phyloP scores from a whole-genome alignment of 1,139 yeast species.

The Geotrichum candidum region DNA sequence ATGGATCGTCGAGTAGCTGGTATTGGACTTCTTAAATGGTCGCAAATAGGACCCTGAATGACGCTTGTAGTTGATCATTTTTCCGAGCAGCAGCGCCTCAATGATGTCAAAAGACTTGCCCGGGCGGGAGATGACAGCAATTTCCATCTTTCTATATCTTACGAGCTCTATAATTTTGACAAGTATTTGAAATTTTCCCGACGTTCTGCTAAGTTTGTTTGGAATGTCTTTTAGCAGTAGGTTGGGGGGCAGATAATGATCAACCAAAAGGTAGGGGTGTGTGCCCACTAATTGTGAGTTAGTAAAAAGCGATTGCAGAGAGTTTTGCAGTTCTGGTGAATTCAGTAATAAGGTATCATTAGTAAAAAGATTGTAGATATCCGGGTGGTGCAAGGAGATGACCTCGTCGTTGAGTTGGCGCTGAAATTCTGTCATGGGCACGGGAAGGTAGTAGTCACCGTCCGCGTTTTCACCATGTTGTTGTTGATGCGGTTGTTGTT shows the following conservation, averaged over 20 bases:
- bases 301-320: slow-evolving; percentile 59
- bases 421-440: slow-evolving; percentile 85
- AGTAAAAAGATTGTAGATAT: slow-evolving; percentile 75
- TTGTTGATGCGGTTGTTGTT: not conserved
- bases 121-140: slow-evolving; percentile 50
- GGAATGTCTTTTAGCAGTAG: slow-evolving; percentile 74
- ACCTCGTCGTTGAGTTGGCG: slow-evolving; percentile 90
- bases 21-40: slow-evolving; percentile 19
- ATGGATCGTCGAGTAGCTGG: slow-evolving; percentile 30
- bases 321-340: slow-evolving; percentile 44
- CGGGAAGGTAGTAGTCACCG: slow-evolving; percentile 75
- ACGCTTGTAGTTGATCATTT: slow-evolving; percentile 57
- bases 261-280: slow-evolving; percentile 82
- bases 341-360: slow-evolving; percentile 27
- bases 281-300: slow-evolving; percentile 77
- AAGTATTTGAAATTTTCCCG: slow-evolving; percentile 77
- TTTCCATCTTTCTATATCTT: slow-evolving; percentile 39
- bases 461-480: slow-evolving; percentile 33
- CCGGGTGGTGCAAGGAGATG: slow-evolving; percentile 83
- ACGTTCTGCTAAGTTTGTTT: slow-evolving; percentile 63
- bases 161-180: slow-evolving; percentile 43
- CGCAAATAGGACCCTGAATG: slow-evolving; percentile 49
- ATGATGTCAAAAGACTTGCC: slow-evolving; percentile 68
- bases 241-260: slow-evolving; percentile 81
- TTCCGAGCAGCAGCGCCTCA: slow-evolving; percentile 71